These are phyloP conservation scores for Penicillium paxilli DNA, from an alignment of 495 filamentous ascomycete species.

Conservation along the genomic window DNA sequence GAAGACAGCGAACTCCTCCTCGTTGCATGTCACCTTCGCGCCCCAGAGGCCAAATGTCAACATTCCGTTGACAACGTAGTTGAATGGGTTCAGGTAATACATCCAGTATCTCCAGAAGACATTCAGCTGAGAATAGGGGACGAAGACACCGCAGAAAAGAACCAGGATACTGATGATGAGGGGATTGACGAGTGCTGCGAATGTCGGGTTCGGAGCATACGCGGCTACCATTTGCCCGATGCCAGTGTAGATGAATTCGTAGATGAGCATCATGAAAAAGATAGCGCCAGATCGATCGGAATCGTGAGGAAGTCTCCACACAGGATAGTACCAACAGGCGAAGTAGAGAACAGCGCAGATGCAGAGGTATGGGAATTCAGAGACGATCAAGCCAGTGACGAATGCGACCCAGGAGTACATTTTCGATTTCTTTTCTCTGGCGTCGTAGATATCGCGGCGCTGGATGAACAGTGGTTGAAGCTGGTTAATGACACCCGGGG, in stretches of 20 bases:
- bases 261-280: slow-evolving; percentile 55
- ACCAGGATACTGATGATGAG: slow-evolving; percentile 55
- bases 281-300: slow-evolving; percentile 50
- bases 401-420: slow-evolving; percentile 58
- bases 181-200: slow-evolving; percentile 54
- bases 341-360: slow-evolving; percentile 51
- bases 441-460: slow-evolving; percentile 52
- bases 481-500: slow-evolving; percentile 50
- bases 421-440: slow-evolving; percentile 51
- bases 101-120: slow-evolving; percentile 74
- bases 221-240: slow-evolving; percentile 63
- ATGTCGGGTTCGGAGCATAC: slow-evolving; percentile 55
- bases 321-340: slow-evolving; percentile 53
- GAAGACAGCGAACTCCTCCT: slow-evolving; percentile 58
- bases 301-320: slow-evolving; percentile 27
- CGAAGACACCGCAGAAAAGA: slow-evolving; percentile 51
- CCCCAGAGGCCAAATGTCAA: slow-evolving; percentile 59
- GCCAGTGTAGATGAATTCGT: slow-evolving; percentile 55
- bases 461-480: slow-evolving; percentile 55
- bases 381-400: slow-evolving; percentile 48
- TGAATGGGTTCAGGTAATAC: slow-evolving; percentile 71
- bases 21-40: slow-evolving; percentile 54
- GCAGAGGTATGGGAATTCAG: slow-evolving; percentile 53
- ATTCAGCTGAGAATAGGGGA: slow-evolving; percentile 47
- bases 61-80: slow-evolving; percentile 64